A percentile compares a stretch with the other conserved stretches of the same genome.
Evolutionary conservation across 2,329 filamentous ascomycete genomes (phyloP).

Genomic region (Penicillium sumatraense): DNA sequence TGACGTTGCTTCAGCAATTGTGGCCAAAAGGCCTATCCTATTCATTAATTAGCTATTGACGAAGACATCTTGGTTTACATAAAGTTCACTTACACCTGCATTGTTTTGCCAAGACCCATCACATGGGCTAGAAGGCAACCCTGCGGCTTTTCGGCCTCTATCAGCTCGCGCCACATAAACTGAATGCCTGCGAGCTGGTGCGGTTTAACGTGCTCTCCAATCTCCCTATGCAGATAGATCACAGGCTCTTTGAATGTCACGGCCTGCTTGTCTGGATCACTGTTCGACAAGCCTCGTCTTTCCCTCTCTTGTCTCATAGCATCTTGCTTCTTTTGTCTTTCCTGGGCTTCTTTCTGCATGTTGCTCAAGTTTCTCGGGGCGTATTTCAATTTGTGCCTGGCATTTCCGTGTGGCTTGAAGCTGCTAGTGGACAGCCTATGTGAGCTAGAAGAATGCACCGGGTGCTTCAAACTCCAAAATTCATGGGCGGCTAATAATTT

Average conservation of each 20-base stretch:
- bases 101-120: slow-evolving; percentile 91
- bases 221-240: slow-evolving; percentile 63
- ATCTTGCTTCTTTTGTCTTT: slow-evolving; percentile 59
- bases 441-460: not conserved
- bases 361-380: slow-evolving; percentile 51
- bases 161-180: slow-evolving; percentile 87
- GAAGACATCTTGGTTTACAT: no score
- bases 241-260: slow-evolving; percentile 49
- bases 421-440: not conserved
- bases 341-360: slow-evolving; percentile 60
- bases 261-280: slow-evolving; percentile 53
- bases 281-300: slow-evolving; percentile 36
- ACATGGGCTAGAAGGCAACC: slow-evolving; percentile 85
- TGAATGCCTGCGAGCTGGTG: slow-evolving; percentile 82
- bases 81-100: slow-evolving; percentile 69
- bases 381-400: slow-evolving; percentile 55
- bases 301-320: slow-evolving; percentile 37
- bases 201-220: slow-evolving; percentile 70
- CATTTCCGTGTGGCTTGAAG: slow-evolving; percentile 3
- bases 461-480: slow-evolving; percentile 12
- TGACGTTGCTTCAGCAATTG: slow-evolving; percentile 68
- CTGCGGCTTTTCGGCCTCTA: slow-evolving; percentile 65
- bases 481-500: slow-evolving; percentile 25
- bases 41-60: slow-evolving; percentile 2
- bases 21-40: slow-evolving; percentile 76